Percentiles rank a stretch among this genome's conserved stretches.
Conservation (phyloP, 805 yeast genomes). For the Candida hispaniensis region DNA sequence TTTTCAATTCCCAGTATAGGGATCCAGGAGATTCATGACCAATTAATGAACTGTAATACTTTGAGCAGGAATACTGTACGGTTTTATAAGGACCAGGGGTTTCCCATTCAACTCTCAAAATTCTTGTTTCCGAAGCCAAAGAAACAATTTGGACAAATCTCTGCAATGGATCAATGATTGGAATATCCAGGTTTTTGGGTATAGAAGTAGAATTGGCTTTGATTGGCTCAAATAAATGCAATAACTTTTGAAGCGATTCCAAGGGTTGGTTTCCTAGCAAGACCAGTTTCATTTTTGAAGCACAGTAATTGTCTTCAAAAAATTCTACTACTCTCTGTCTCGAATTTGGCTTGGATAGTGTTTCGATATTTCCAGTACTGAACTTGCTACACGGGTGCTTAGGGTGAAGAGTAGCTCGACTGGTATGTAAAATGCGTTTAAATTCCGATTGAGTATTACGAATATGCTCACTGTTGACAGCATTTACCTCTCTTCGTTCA, state of each 20-base stretch:
- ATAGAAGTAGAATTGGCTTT: too few relatives aligned
- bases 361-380: conserved; percentile 76
- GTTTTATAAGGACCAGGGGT: conserved; percentile 1
- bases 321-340: conserved; percentile 72
- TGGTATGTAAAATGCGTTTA: conserved; percentile 82
- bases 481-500: conserved; percentile 83
- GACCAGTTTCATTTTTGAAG: conserved; percentile 81
- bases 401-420: conserved; percentile 59
- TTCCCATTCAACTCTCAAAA: conserved; percentile 1
- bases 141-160: background rate
- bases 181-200: conserved; percentile 1
- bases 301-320: conserved; percentile 59
- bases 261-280: conserved; percentile 71
- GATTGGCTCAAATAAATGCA: conserved; percentile 2
- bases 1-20: conserved; percentile 55
- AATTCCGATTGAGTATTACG: conserved; percentile 81
- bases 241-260: conserved; percentile 45
- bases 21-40: conserved; percentile 95
- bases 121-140: background rate
- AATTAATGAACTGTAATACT: conserved; percentile 63
- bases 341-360: conserved; percentile 75
- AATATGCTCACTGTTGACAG: conserved; percentile 92
- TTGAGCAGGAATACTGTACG: conserved; percentile 23
- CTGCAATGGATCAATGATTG: conserved; percentile 3
- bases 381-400: conserved; percentile 78